These are phyloP conservation scores for Corynascus novoguineensis DNA, from an alignment of 495 filamentous ascomycete species.

Conservation along the genomic window DNA sequence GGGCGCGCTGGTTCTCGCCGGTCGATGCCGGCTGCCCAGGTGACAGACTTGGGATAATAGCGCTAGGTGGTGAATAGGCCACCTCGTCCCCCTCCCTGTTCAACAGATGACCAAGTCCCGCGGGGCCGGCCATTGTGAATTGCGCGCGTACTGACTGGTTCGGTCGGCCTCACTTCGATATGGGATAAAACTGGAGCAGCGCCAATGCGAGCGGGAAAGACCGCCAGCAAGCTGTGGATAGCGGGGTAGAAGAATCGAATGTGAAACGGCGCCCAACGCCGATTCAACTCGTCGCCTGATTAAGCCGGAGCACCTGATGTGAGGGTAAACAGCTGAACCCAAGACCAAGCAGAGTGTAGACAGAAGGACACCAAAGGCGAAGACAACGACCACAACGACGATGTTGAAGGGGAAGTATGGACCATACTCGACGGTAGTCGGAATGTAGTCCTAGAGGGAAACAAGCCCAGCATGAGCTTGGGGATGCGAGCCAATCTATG, in stretches of 20 bases:
- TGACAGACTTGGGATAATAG: slow-evolving; percentile 18
- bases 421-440: not conserved
- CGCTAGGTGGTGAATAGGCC: slow-evolving; percentile 6
- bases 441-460: not conserved
- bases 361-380: not conserved
- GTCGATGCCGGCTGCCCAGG: slow-evolving; percentile 12
- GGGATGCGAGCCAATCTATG: not conserved
- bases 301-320: not conserved
- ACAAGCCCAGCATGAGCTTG: not conserved
- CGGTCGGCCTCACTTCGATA: not conserved
- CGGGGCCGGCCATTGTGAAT: not conserved
- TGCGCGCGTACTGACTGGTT: not conserved
- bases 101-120: not conserved
- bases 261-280: too few relatives aligned
- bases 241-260: too few relatives aligned
- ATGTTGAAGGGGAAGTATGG: not conserved
- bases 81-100: not conserved
- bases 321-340: not conserved
- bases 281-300: too few relatives aligned
- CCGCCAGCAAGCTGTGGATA: not conserved
- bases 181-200: not conserved
- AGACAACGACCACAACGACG: not conserved
- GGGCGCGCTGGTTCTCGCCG: slow-evolving; percentile 29
- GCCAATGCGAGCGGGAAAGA: not conserved
- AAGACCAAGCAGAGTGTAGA: not conserved